These are phyloP conservation scores for Botryotinia convoluta DNA, from an alignment of 2,329 filamentous ascomycete species.

Conservation along the genomic window DNA sequence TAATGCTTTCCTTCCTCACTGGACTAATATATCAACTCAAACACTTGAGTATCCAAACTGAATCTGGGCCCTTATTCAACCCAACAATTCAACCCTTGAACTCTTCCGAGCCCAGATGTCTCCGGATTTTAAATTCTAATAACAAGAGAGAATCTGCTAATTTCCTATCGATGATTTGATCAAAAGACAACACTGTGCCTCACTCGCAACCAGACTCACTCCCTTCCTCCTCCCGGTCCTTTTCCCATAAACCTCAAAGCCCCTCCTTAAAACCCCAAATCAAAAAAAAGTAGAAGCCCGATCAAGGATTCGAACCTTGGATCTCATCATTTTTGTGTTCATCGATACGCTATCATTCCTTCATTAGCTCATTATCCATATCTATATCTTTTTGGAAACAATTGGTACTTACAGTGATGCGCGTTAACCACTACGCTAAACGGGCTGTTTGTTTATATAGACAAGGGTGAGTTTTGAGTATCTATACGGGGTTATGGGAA, in stretches of 20 bases:
- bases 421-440: not conserved
- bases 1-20: not conserved
- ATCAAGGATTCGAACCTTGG: not conserved
- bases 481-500: rapidly evolving
- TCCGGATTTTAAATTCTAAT: not conserved
- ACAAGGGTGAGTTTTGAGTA: not conserved
- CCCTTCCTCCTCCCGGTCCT: too few species aligned
- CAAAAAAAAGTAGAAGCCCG: not conserved
- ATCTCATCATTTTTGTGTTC: not conserved
- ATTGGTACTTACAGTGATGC: not conserved
- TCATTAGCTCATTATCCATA: not conserved
- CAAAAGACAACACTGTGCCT: not conserved
- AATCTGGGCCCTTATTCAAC: not conserved
- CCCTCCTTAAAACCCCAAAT: not conserved
- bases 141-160: rapidly evolving
- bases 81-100: not conserved
- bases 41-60: not conserved
- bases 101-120: not conserved
- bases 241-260: not conserved
- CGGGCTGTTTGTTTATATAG: not conserved
- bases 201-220: not conserved
- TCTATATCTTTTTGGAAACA: not conserved
- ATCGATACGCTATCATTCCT: not conserved
- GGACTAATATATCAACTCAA: not conserved
- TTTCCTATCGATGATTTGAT: rapidly evolving